A percentile compares a stretch with the other conserved stretches of the same genome.
Evolutionary conservation across 2,329 filamentous ascomycete species (phyloP).

Genomic region (Aspergillus costaricaensis): DNA sequence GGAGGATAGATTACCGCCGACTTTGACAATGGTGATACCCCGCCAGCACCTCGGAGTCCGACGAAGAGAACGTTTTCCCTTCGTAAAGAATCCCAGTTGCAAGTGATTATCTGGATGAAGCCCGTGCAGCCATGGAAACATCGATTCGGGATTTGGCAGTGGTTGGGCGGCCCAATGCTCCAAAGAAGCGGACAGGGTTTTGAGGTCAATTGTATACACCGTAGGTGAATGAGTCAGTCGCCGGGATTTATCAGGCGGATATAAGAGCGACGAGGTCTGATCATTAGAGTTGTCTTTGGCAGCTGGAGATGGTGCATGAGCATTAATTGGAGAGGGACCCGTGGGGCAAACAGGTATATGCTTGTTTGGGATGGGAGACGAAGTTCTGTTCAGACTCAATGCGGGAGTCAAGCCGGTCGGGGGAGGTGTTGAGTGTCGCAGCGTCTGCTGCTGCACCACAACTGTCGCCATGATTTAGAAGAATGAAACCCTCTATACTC

Average conservation of each 20-base stretch:
- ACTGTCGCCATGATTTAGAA: slow-evolving; percentile 47
- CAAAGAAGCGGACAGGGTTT: slow-evolving; percentile 69
- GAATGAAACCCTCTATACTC: background rate
- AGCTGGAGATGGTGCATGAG: slow-evolving; percentile 67
- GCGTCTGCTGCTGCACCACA: slow-evolving; percentile 49
- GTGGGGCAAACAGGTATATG: slow-evolving; percentile 88
- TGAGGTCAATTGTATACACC: slow-evolving; percentile 72
- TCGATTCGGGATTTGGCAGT: slow-evolving; percentile 77
- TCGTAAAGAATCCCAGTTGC: slow-evolving; percentile 85
- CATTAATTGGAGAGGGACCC: slow-evolving; percentile 65
- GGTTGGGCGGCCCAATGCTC: slow-evolving; percentile 76
- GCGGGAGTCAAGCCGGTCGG: slow-evolving; percentile 50
- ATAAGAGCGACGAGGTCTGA: slow-evolving; percentile 68
- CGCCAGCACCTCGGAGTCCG: slow-evolving; percentile 75
- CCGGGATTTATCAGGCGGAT: slow-evolving; percentile 68
- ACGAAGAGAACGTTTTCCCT: slow-evolving; percentile 69
- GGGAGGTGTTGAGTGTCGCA: slow-evolving; percentile 52
- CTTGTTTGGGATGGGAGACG: slow-evolving; percentile 77
- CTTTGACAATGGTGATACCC: slow-evolving; percentile 82
- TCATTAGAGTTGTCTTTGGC: slow-evolving; percentile 57
- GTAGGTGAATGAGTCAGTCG: slow-evolving; percentile 58
- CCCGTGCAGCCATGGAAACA: slow-evolving; percentile 97
- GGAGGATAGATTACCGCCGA: slow-evolving; percentile 72
- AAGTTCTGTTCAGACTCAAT: slow-evolving; percentile 60
- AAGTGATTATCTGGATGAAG: slow-evolving; percentile 85